A percentile compares a stretch with the other conserved stretches of the same genome.
These are phyloP conservation scores for Debaryomycetaceae sp. DNA, from an alignment of 1,139 yeast genomes.

Conservation along the genomic window DNA sequence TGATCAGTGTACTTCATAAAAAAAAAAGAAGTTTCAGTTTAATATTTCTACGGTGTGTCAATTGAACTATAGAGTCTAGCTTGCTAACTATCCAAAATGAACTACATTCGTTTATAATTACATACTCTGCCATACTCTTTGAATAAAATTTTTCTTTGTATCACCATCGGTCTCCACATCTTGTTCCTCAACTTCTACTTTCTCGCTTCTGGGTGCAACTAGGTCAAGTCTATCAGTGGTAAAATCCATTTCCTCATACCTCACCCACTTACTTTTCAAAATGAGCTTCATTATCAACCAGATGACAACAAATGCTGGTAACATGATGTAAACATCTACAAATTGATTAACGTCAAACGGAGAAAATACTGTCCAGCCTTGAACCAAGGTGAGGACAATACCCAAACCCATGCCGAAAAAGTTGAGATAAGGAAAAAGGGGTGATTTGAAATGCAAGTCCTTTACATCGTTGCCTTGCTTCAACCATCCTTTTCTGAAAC, in stretches of 20 bases:
- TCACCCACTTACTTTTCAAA: slow-evolving; percentile 1
- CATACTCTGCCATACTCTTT: background rate
- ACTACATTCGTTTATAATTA: no score
- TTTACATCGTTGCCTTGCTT: slow-evolving; percentile 1
- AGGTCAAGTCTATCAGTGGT: slow-evolving; percentile 6
- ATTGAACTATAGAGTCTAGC: no score
- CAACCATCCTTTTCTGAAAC: slow-evolving; percentile 4
- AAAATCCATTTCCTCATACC: slow-evolving; percentile 2
- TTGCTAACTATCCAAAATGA: no score
- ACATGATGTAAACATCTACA: slow-evolving; percentile 1
- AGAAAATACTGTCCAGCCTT: slow-evolving; percentile 6
- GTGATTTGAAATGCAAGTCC: slow-evolving; percentile 2
- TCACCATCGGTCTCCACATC: no score
- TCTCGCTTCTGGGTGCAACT: no score
- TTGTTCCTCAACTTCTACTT: no score
- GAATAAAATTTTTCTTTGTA: no score
- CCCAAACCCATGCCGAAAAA: slow-evolving; percentile 1
- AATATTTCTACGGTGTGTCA: no score
- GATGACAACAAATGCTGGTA: slow-evolving; percentile 9
- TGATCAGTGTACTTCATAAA: no score
- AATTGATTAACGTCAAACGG: slow-evolving; percentile 4
- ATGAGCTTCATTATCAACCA: slow-evolving; percentile 32
- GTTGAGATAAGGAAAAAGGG: slow-evolving; percentile 7
- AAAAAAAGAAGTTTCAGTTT: no score
- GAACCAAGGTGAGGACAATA: slow-evolving; percentile 1